These are phyloP conservation scores for Nicotiana benthamiana DNA, from an alignment of 257 asterid species.

Conservation along the genomic window DNA sequence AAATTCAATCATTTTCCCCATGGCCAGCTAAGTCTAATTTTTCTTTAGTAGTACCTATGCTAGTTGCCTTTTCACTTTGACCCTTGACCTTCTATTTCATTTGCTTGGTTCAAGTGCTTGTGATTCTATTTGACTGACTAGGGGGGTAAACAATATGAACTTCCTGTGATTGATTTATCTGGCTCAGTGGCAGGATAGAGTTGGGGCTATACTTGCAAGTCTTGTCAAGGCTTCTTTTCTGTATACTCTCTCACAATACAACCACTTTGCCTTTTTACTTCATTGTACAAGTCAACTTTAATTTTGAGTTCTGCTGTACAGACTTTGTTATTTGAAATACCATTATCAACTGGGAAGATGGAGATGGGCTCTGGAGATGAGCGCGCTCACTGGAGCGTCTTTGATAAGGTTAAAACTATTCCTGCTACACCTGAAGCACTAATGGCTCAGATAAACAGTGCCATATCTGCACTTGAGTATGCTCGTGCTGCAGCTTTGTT, in stretches of 20 bases:
- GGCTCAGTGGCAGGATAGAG: not conserved
- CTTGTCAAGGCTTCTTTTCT: not conserved
- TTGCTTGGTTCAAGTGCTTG: not conserved
- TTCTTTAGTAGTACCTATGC: not conserved
- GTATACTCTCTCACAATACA: not conserved
- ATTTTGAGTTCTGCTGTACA: not conserved
- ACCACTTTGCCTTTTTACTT: not conserved
- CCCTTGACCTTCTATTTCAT: not conserved
- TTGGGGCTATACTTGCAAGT: not conserved
- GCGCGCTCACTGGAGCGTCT: constrained; percentile 38
- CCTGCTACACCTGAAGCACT: constrained; percentile 42
- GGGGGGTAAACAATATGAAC: not conserved
- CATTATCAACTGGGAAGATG: not conserved
- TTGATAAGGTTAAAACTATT: constrained; percentile 38
- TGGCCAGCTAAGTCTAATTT: not conserved
- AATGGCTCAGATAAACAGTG: constrained; percentile 53
- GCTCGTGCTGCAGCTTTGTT: constrained; percentile 36
- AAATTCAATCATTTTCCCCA: not conserved
- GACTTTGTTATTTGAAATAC: not conserved
- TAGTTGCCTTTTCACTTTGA: not conserved
- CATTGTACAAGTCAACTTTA: not conserved
- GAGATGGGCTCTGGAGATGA: constrained; percentile 38
- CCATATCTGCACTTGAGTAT: constrained; percentile 49
- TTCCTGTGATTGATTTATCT: not conserved
- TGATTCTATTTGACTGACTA: too few relatives aligned